phyloP scores from a whole-genome alignment of 1,284 basidiomycete genomes.

The Sporisorium scitamineum region DNA sequence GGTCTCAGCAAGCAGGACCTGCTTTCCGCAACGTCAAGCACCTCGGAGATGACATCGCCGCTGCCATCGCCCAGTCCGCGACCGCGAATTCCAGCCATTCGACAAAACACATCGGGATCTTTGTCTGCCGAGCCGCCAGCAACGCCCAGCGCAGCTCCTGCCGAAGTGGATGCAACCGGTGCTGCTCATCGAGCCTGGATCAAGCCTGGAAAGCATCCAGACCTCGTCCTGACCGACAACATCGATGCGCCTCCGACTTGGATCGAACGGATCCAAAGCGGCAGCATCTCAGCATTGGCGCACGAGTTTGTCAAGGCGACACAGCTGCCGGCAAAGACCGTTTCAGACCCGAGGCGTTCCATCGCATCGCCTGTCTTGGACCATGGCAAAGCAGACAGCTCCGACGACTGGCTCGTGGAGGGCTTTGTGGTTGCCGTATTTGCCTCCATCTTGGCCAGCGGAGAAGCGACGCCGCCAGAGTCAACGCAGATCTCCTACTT shows the following conservation, averaged over 20 bases:
- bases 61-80: conserved; percentile 27
- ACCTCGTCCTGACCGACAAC: conserved; percentile 45
- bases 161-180: neutral
- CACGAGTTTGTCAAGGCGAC: conserved; percentile 65
- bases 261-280: conserved; percentile 55
- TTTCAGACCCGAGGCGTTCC: conserved; percentile 7
- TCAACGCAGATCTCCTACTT: conserved; percentile 7
- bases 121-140: conserved; percentile 1
- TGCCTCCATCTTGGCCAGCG: conserved; percentile 5
- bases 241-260: conserved; percentile 47
- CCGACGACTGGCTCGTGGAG: conserved; percentile 11
- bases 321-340: conserved; percentile 32
- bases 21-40: conserved; percentile 55
- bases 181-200: conserved; percentile 45
- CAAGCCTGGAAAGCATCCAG: conserved; percentile 48
- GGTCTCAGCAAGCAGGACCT: conserved; percentile 60
- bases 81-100: conserved; percentile 24
- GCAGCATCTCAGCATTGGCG: conserved; percentile 56
- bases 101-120: conserved; percentile 17
- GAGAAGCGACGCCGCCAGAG: neutral
- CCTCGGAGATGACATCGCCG: conserved; percentile 34
- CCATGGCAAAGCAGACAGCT: neutral
- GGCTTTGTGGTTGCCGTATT: conserved; percentile 23
- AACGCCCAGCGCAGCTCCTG: conserved; percentile 8
- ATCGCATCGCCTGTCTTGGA: conserved; percentile 14